Conservation (phyloP, 495 filamentous ascomycete genomes). For the Penicillium verhagenii region DNA sequence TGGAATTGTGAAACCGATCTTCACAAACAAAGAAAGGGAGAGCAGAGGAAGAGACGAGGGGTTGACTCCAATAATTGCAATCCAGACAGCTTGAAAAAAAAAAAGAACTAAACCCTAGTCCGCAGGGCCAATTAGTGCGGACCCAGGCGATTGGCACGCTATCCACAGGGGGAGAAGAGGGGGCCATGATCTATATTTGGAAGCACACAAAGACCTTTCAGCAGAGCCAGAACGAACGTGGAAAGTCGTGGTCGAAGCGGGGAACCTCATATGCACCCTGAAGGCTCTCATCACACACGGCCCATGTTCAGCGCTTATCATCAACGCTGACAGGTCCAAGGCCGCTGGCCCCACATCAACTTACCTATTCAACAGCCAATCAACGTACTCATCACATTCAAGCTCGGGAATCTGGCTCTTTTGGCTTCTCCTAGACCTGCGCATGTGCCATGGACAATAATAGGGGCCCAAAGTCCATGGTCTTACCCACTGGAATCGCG, state of each 20-base stretch:
- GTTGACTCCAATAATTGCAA: slow-evolving; percentile 6
- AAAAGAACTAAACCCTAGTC: slow-evolving; percentile 11
- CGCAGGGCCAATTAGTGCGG: slow-evolving; percentile 22
- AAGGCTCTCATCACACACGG: slow-evolving; percentile 28
- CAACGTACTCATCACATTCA: slow-evolving; percentile 4
- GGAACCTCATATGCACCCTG: slow-evolving; percentile 25
- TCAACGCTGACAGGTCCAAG: slow-evolving; percentile 24
- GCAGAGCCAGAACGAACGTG: background rate
- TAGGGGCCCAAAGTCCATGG: too few species aligned
- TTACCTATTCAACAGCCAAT: slow-evolving; percentile 9
- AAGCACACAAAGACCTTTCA: slow-evolving; percentile 14
- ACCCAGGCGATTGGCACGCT: slow-evolving; percentile 17
- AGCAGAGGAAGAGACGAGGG: slow-evolving; percentile 6
- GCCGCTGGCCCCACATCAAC: slow-evolving; percentile 16
- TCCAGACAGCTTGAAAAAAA: slow-evolving; percentile 22
- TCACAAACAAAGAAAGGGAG: slow-evolving; percentile 14
- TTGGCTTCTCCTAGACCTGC: background rate
- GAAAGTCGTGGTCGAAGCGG: slow-evolving; percentile 9
- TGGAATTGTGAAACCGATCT: slow-evolving; percentile 16
- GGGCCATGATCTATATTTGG: slow-evolving; percentile 31
- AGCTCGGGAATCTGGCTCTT: slow-evolving; percentile 4
- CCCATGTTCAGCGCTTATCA: slow-evolving; percentile 26
- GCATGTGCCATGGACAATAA: too few species aligned
- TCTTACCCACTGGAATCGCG: too few species aligned
- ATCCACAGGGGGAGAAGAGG: slow-evolving; percentile 13